Conservation (phyloP, 2,329 filamentous ascomycete genomes). For the Hysterium pulicare region DNA sequence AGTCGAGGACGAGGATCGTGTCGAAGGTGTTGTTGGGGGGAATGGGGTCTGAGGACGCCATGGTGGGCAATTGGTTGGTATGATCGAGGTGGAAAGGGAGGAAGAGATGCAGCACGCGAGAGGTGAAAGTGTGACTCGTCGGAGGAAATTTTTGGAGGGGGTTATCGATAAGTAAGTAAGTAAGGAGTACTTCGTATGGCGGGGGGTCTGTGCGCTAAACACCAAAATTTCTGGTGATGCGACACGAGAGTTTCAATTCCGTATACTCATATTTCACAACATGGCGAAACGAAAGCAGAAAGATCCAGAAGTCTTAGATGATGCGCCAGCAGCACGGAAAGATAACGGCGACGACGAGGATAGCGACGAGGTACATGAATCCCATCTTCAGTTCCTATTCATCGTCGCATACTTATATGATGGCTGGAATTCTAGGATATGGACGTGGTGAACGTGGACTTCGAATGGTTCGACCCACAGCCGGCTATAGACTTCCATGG, state of each 20-base stretch:
- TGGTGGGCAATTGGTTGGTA: slow-evolving; percentile 21
- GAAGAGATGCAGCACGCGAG: neutral
- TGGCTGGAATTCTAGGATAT: slow-evolving; percentile 67
- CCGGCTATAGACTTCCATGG: slow-evolving; percentile 90
- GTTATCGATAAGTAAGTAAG: slow-evolving; percentile 2
- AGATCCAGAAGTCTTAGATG: slow-evolving; percentile 31
- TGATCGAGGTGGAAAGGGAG: neutral
- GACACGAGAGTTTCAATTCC: neutral
- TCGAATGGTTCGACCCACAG: slow-evolving; percentile 98
- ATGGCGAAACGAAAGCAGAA: slow-evolving; percentile 38
- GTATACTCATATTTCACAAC: slow-evolving; percentile 12
- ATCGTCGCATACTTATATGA: slow-evolving; percentile 9
- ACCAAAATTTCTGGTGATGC: slow-evolving; percentile 13
- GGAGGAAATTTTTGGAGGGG: slow-evolving; percentile 4
- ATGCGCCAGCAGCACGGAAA: slow-evolving; percentile 27
- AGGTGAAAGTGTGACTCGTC: neutral
- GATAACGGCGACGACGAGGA: slow-evolving; percentile 35
- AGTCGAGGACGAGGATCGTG: slow-evolving; percentile 71
- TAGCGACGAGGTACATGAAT: slow-evolving; percentile 34
- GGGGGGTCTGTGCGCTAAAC: slow-evolving; percentile 12
- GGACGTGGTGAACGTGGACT: slow-evolving; percentile 91
- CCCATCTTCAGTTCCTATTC: slow-evolving; percentile 8
- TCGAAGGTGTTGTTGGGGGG: slow-evolving; percentile 53
- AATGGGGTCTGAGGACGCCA: slow-evolving; percentile 41
- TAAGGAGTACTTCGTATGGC: slow-evolving; percentile 3